Evolutionary conservation across 768 basidiomycete species (phyloP), one percentile per base, ranked within the genome.

Genomic region (Pleurotus platypus): DNA sequence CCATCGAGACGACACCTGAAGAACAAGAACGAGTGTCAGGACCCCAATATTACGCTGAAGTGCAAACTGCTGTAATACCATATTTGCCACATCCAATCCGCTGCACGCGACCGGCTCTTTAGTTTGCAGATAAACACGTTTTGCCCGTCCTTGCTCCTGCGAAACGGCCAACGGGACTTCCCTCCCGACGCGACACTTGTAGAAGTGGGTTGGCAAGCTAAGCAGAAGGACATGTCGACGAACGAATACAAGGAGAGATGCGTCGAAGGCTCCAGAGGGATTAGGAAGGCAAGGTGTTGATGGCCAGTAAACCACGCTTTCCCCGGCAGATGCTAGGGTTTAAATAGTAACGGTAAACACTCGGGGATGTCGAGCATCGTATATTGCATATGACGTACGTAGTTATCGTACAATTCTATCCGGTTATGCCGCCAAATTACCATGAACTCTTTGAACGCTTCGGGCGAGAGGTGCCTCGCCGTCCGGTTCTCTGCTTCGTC

Each of bases 51-150:
- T 16, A 46, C 9, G 35, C 2, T 56, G 20, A 39, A 49, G 49
- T 49, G 53, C 6, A 42, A 30, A 5, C 56, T 9, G 30, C 72
- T 56, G 22, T 24, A 24, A 4, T 62, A 87, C 94, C 92, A 94
- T 46, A 97, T 73, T 53, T 83, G 79, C 94, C 94, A 97, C 46
- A 85, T 77, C 95, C 95, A 98, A 68, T 97, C 94, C 38, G 83
- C 78, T 1, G 90, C 87, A 51, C 92, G 76, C 4, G 88, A 85
- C 26, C 90, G 82, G 60, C 84, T 86, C 67, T 89, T 91, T 15
- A 77, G 63, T 64, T 96, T 95, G 70, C 95, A 90, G 26, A 96
- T 78, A 68, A 94, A 95, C 24, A 96, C 81, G 60, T 93, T 88
- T 0, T 87, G 91, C 3, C 94, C 92, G 58, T 82, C 80, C 50